phyloP scores from a whole-genome alignment of 805 yeast genomes.

The Candida ortonii region DNA sequence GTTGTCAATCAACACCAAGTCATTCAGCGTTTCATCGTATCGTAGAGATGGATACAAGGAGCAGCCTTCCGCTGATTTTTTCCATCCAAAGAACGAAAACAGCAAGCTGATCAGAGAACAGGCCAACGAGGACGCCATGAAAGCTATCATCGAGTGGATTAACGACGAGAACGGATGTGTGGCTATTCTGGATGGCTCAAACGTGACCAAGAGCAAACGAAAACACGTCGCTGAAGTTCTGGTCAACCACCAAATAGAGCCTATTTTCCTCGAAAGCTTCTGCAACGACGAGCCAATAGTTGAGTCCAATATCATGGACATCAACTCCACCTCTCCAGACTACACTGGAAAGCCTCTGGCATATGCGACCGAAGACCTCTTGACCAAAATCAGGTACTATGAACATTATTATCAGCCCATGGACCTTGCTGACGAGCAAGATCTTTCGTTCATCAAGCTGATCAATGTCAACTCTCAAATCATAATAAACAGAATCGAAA shows the following conservation, averaged over 20 bases:
- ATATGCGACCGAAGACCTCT: conserved; percentile 67
- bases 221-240: conserved; percentile 53
- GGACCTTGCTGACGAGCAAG: conserved; percentile 52
- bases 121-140: conserved; percentile 70
- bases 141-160: conserved; percentile 87
- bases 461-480: conserved; percentile 87
- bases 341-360: conserved; percentile 67
- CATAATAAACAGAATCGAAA: conserved; percentile 80
- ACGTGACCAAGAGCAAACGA: conserved; percentile 74
- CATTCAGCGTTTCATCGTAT: conserved; percentile 87
- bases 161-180: conserved; percentile 77
- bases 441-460: conserved; percentile 80
- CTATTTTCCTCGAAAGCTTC: conserved; percentile 89
- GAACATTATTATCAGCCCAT: conserved; percentile 76
- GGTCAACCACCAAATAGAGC: conserved; percentile 68
- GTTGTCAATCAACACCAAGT: conserved; percentile 82
- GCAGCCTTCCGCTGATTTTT: conserved; percentile 74
- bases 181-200: conserved; percentile 92
- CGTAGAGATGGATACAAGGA: conserved; percentile 59
- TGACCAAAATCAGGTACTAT: conserved; percentile 70
- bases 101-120: conserved; percentile 61
- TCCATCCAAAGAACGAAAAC: conserved; percentile 62
- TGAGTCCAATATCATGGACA: conserved; percentile 77
- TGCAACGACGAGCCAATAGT: conserved; percentile 82
- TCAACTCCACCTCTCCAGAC: conserved; percentile 84